These are phyloP conservation scores for Pseudogymnoascus sp. DNA, from an alignment of 2,329 filamentous ascomycete species.

Conservation along the genomic window DNA sequence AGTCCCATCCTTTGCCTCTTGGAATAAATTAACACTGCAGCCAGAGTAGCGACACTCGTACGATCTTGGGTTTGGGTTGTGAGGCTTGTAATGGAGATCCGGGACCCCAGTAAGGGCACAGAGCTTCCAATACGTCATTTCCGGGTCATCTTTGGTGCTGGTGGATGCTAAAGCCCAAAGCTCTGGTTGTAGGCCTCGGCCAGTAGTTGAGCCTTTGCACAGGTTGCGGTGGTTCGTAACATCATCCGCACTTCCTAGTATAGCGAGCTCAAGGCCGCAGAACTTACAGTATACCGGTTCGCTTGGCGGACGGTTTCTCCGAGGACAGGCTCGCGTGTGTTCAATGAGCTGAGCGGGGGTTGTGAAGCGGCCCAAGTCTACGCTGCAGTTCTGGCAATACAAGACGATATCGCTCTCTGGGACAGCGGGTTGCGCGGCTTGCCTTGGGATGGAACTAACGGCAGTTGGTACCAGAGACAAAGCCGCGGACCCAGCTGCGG, in stretches of 20 bases:
- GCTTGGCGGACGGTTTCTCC: background rate
- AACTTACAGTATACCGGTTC: background rate
- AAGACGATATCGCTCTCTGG: background rate
- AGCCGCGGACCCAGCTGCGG: too few species aligned
- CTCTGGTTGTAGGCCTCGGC: background rate
- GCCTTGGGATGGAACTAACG: background rate
- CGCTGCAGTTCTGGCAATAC: background rate
- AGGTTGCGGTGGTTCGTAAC: conserved; percentile 4
- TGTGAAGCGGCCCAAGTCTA: background rate
- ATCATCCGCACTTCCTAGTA: background rate
- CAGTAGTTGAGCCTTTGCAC: background rate
- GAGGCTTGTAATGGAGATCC: background rate
- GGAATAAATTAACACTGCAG: background rate
- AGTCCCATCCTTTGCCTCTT: background rate
- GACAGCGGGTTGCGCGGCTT: background rate
- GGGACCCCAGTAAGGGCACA: background rate
- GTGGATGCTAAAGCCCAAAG: background rate
- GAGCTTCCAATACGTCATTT: background rate
- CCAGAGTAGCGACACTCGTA: background rate
- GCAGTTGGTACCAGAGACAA: background rate
- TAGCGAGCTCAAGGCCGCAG: background rate
- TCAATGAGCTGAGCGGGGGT: background rate
- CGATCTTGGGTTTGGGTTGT: background rate
- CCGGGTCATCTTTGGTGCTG: background rate
- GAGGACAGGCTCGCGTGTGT: background rate